phyloP scores from a whole-genome alignment of 2,329 filamentous ascomycete species.

The Exophiala aquamarina region DNA sequence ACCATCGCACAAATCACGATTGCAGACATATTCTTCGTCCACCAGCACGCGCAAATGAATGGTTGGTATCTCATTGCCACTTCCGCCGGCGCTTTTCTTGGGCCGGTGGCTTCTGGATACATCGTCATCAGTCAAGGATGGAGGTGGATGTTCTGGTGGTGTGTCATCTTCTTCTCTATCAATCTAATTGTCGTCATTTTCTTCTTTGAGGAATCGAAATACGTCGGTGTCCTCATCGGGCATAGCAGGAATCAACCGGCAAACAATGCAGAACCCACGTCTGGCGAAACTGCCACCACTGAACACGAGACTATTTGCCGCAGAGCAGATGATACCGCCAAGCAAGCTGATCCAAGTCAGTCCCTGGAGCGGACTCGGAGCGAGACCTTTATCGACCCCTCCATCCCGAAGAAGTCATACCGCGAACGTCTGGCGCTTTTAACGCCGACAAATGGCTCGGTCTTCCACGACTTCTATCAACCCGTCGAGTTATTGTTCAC shows the following conservation, averaged over 20 bases:
- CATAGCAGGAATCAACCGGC: background rate
- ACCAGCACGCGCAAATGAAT: conserved; percentile 51
- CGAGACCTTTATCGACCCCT: conserved; percentile 25
- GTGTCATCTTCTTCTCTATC: conserved; percentile 34
- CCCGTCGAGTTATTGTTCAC: conserved; percentile 19
- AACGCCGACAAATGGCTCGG: conserved; percentile 32
- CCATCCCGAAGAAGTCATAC: conserved; percentile 32
- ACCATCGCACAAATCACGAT: conserved; percentile 46
- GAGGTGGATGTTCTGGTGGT: conserved; percentile 38
- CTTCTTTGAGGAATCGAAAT: conserved; percentile 40
- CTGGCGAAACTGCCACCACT: background rate
- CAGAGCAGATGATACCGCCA: conserved; percentile 2
- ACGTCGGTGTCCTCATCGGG: conserved; percentile 22
- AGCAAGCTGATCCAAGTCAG: conserved; percentile 1
- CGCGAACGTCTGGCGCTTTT: conserved; percentile 29
- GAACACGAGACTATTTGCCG: background rate
- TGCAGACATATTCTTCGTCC: conserved; percentile 51
- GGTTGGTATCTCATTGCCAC: conserved; percentile 46
- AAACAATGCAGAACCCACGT: background rate
- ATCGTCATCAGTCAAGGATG: conserved; percentile 35
- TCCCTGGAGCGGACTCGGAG: conserved; percentile 9
- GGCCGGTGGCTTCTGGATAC: conserved; percentile 34
- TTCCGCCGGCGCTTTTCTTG: conserved; percentile 38
- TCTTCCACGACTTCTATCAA: conserved; percentile 26
- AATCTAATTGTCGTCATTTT: conserved; percentile 35